phyloP scores from a whole-genome alignment of 1,284 basidiomycete genomes.

The Cystobasidium pallidum region DNA sequence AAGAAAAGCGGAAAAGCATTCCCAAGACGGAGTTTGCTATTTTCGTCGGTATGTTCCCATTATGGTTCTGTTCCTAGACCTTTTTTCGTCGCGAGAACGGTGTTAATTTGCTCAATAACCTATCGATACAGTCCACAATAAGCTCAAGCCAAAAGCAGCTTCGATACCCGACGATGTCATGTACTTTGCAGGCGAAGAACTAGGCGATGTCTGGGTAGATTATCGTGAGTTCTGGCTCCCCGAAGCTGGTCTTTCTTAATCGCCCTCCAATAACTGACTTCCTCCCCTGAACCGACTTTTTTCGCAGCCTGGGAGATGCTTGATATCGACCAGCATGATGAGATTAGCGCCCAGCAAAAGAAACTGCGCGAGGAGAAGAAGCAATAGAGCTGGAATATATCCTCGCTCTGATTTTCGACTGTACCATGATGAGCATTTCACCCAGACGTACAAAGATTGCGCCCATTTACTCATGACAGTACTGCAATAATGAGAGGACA shows the following conservation, averaged over 20 bases:
- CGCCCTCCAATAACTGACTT: no score
- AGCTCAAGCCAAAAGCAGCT: conserved; percentile 80
- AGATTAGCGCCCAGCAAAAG: conserved; percentile 18
- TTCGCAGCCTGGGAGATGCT: conserved; percentile 37
- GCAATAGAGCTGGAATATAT: background rate
- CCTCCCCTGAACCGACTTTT: no score
- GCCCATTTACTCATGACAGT: background rate
- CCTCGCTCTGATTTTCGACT: background rate
- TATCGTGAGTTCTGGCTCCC: conserved; percentile 31
- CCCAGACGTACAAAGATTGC: background rate
- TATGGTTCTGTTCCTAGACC: no score
- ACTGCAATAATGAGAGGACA: no score
- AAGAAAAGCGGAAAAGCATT: conserved; percentile 62
- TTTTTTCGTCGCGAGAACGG: no score
- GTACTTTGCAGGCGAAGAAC: conserved; percentile 59
- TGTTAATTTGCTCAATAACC: no score
- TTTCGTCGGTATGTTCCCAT: conserved; percentile 67
- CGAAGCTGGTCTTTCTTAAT: background rate
- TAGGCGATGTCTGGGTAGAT: conserved; percentile 44
- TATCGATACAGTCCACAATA: conserved; percentile 74
- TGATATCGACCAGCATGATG: conserved; percentile 38
- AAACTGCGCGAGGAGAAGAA: conserved; percentile 10
- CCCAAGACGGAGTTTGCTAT: conserved; percentile 74
- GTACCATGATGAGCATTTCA: background rate
- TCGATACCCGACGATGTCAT: conserved; percentile 68